phyloP scores from a whole-genome alignment of 2,329 filamentous ascomycete genomes.

The Uncinocarpus reesii region DNA sequence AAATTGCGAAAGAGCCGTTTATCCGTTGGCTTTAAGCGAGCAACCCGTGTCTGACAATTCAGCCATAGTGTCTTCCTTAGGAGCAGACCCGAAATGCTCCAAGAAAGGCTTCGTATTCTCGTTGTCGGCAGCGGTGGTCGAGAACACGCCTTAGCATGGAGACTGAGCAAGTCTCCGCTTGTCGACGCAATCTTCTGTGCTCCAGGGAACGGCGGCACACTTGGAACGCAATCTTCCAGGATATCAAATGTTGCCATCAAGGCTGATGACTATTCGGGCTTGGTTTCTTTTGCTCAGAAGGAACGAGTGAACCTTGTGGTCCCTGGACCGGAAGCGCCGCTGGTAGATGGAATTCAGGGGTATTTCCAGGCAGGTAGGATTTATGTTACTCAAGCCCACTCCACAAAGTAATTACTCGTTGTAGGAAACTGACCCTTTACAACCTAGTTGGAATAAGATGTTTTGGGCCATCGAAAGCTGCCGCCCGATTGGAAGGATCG shows the following conservation, averaged over 20 bases:
- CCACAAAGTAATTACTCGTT: not conserved
- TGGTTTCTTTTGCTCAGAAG: slow-evolving; percentile 64
- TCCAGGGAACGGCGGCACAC: slow-evolving; percentile 81
- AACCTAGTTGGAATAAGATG: slow-evolving; percentile 56
- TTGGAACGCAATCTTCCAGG: slow-evolving; percentile 50
- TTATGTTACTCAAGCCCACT: not conserved
- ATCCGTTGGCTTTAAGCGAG: not conserved
- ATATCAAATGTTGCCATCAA: slow-evolving; percentile 63
- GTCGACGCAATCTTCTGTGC: slow-evolving; percentile 63
- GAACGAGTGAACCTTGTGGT: slow-evolving; percentile 72
- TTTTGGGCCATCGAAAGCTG: slow-evolving; percentile 77
- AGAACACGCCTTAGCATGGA: slow-evolving; percentile 92
- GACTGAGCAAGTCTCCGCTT: slow-evolving; percentile 68
- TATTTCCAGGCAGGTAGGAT: slow-evolving; percentile 56
- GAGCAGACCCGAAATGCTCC: slow-evolving; percentile 25
- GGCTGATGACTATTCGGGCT: slow-evolving; percentile 63
- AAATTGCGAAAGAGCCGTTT: not conserved
- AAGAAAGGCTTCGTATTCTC: slow-evolving; percentile 56
- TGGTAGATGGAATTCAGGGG: slow-evolving; percentile 80
- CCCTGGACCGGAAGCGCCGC: slow-evolving; percentile 83
- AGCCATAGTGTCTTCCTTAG: slow-evolving; percentile 1
- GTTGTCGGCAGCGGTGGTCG: slow-evolving; percentile 89
- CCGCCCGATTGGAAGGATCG: slow-evolving; percentile 85
- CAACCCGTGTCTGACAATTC: not conserved
- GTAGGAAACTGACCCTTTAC: not conserved